Conservation (phyloP, 2,329 filamentous ascomycete species). For the Coleophoma eucalyptorum region DNA sequence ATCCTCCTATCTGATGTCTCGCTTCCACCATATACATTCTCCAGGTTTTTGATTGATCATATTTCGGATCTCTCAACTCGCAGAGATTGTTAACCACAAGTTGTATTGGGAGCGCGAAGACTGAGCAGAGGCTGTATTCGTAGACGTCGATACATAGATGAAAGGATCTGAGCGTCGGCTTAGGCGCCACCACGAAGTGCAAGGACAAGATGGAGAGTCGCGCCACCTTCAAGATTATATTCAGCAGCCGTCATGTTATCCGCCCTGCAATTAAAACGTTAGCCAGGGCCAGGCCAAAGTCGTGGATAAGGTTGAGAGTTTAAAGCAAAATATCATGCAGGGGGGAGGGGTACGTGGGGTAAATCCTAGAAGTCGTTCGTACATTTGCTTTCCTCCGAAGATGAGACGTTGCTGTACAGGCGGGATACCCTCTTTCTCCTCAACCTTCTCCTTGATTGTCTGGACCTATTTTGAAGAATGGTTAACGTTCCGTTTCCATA, state of each 20-base stretch:
- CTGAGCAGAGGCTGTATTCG: too few species aligned
- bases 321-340: neutral
- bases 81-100: too few species aligned
- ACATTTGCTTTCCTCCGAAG: constrained; percentile 98
- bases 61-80: too few species aligned
- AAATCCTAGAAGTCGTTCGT: constrained; percentile 24
- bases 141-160: too few species aligned
- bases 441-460: constrained; percentile 97
- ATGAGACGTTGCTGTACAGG: constrained; percentile 96
- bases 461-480: constrained; percentile 57
- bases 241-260: constrained; percentile 93
- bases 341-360: constrained; percentile 2
- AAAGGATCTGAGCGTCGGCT: too few species aligned
- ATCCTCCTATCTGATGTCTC: too few species aligned
- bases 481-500: too few species aligned
- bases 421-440: constrained; percentile 98
- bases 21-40: too few species aligned
- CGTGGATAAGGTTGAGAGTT: neutral
- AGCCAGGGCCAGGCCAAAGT: neutral
- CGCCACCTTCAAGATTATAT: constrained; percentile 86
- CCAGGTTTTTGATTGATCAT: too few species aligned
- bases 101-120: too few species aligned
- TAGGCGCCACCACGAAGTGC: constrained; percentile 75
- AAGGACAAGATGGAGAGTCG: constrained; percentile 91
- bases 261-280: constrained; percentile 56